phyloP scores from a whole-genome alignment of 495 filamentous ascomycete genomes.

The Xylaria cubensis region DNA sequence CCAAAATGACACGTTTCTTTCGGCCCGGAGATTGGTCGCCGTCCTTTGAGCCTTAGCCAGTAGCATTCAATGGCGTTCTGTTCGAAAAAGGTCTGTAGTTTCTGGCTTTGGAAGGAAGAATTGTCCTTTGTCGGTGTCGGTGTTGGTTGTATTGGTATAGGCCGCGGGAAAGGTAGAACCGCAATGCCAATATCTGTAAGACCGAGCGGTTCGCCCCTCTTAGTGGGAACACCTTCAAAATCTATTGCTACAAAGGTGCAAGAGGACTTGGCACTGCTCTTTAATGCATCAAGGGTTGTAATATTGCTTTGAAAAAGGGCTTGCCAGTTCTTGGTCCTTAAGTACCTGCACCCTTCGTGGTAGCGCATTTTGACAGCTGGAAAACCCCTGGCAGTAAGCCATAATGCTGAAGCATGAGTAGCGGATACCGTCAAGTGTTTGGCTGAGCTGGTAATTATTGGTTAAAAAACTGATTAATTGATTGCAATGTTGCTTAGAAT shows the following conservation, averaged over 20 bases:
- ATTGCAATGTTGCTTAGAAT: not conserved
- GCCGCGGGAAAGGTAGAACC: constrained; percentile 1
- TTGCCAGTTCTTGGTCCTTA: constrained; percentile 4
- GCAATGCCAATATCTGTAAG: constrained; percentile 17
- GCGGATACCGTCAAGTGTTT: not conserved
- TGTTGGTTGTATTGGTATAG: constrained; percentile 1
- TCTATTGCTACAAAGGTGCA: constrained; percentile 16
- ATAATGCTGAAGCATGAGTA: not conserved
- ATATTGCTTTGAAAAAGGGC: not conserved
- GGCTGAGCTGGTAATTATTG: not conserved
- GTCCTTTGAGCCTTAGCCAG: constrained; percentile 12
- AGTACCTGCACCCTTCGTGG: not conserved
- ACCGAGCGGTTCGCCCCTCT: constrained; percentile 2
- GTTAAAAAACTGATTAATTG: not conserved
- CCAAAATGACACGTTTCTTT: constrained; percentile 15
- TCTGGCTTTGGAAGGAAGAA: not conserved
- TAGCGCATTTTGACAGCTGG: constrained; percentile 6
- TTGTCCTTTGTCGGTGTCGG: not conserved
- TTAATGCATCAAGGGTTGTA: constrained; percentile 13
- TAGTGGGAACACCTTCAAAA: not conserved
- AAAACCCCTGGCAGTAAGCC: not conserved
- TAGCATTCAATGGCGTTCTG: constrained; percentile 15
- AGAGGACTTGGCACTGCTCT: not conserved
- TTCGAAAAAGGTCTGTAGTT: not conserved
- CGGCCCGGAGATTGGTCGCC: not conserved